Percentiles rank a stretch among this genome's conserved stretches.
Conservation (phyloP, 2,329 filamentous ascomycete genomes). For the Xylaria polymorpha region DNA sequence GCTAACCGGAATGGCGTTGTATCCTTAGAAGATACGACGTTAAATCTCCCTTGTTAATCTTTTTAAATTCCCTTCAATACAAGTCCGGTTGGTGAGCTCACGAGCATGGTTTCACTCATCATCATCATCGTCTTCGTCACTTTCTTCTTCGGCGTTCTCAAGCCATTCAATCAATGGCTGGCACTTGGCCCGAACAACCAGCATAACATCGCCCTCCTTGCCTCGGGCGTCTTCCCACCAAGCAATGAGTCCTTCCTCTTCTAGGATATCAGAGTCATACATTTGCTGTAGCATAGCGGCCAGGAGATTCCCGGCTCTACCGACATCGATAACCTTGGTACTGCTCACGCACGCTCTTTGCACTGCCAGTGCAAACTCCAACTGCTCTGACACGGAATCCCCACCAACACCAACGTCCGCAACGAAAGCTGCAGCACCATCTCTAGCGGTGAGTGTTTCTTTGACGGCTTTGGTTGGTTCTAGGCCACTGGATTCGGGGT, state of each 20-base stretch:
- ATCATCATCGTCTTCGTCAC: constrained; percentile 70
- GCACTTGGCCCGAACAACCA: constrained; percentile 76
- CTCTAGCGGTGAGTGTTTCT: constrained; percentile 65
- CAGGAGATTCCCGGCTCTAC: constrained; percentile 71
- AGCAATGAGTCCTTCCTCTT: constrained; percentile 86
- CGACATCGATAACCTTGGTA: constrained; percentile 66
- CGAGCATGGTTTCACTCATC: constrained; percentile 18
- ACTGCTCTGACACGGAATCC: constrained; percentile 79
- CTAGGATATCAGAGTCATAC: constrained; percentile 84
- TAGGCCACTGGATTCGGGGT: constrained; percentile 62
- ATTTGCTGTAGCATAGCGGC: constrained; percentile 85
- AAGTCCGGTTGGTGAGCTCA: background rate
- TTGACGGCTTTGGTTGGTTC: constrained; percentile 74
- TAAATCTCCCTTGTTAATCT: background rate
- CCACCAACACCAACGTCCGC: constrained; percentile 70
- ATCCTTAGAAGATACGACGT: background rate
- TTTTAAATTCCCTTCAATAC: constrained; percentile 1
- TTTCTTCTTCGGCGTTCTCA: constrained; percentile 78
- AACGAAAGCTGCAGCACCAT: constrained; percentile 67
- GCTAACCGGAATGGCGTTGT: background rate
- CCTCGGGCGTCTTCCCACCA: constrained; percentile 88
- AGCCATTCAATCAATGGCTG: constrained; percentile 85
- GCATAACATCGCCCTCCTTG: constrained; percentile 74
- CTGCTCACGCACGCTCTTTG: constrained; percentile 81
- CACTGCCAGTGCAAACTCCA: constrained; percentile 84